A percentile compares a stretch with the other conserved stretches of the same genome.
Conservation (phyloP, 352 stramenopile species). For the Pythium diclinum region DNA sequence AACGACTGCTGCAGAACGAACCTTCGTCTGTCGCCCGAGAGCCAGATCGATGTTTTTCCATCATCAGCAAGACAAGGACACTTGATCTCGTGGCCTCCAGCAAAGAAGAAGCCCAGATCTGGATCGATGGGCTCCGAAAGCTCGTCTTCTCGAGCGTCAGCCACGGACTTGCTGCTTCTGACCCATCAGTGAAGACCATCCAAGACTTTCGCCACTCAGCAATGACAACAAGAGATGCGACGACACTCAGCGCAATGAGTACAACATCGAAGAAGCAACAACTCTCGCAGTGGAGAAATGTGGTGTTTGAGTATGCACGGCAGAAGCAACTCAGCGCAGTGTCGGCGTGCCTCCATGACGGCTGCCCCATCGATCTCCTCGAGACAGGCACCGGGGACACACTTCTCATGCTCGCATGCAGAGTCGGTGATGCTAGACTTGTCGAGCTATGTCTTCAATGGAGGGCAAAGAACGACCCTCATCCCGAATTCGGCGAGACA, state of each 20-base stretch:
- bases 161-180: constrained; percentile 1
- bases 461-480: constrained; percentile 82
- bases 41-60: constrained; percentile 64
- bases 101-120: constrained; percentile 74
- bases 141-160: constrained; percentile 32
- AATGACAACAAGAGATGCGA: constrained; percentile 28
- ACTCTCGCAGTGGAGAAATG: constrained; percentile 48
- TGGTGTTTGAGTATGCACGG: constrained; percentile 59
- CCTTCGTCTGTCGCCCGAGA: constrained; percentile 41
- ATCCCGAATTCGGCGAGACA: constrained; percentile 82
- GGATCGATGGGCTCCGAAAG: constrained; percentile 44
- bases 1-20: constrained; percentile 38
- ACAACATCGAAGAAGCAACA: constrained; percentile 38
- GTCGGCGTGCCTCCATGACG: constrained; percentile 46
- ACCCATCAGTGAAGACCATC: constrained; percentile 40
- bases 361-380: constrained; percentile 73
- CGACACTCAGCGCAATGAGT: constrained; percentile 9
- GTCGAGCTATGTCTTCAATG: constrained; percentile 73
- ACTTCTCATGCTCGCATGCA: constrained; percentile 75
- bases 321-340: constrained; percentile 42
- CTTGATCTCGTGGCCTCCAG: constrained; percentile 74
- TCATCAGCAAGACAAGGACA: constrained; percentile 54
- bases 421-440: constrained; percentile 49
- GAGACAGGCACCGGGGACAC: constrained; percentile 74
- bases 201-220: constrained; percentile 46